Evolutionary conservation across 2,329 filamentous ascomycete genomes (phyloP).

Genomic region (Aspergillus glaucus): DNA sequence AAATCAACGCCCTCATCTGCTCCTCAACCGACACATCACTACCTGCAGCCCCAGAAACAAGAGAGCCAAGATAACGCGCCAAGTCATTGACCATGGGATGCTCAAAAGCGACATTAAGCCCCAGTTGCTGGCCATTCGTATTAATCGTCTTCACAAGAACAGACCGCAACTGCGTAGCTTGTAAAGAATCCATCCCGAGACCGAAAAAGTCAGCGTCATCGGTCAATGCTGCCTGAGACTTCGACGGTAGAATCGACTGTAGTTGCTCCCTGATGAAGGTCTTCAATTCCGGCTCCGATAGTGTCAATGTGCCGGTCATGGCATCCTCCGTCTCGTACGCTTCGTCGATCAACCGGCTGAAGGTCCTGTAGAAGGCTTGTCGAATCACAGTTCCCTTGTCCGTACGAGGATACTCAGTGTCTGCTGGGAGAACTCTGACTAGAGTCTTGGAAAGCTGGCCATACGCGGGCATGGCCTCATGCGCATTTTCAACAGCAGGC

Average conservation of each 20-base stretch:
- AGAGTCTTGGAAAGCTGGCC: slow-evolving; percentile 49
- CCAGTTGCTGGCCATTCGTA: slow-evolving; percentile 42
- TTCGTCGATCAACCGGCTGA: slow-evolving; percentile 41
- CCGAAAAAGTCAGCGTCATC: slow-evolving; percentile 53
- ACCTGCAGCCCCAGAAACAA: slow-evolving; percentile 31
- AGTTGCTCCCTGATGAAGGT: slow-evolving; percentile 30
- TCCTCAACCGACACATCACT: slow-evolving; percentile 31
- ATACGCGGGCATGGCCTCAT: slow-evolving; percentile 47
- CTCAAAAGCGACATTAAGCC: slow-evolving; percentile 56
- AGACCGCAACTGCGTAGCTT: slow-evolving; percentile 50
- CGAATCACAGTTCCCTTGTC: slow-evolving; percentile 54
- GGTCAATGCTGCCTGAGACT: slow-evolving; percentile 11
- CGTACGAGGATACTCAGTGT: slow-evolving; percentile 44
- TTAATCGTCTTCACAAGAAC: slow-evolving; percentile 47
- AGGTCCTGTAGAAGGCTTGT: slow-evolving; percentile 44
- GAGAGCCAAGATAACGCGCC: slow-evolving; percentile 37
- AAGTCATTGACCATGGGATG: slow-evolving; percentile 45
- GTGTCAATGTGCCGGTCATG: slow-evolving; percentile 15
- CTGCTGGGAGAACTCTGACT: slow-evolving; percentile 43
- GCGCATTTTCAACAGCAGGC: slow-evolving; percentile 47
- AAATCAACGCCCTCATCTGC: slow-evolving; percentile 43
- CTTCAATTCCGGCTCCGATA: slow-evolving; percentile 25
- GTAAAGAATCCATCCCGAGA: slow-evolving; percentile 53
- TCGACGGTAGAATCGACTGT: slow-evolving; percentile 16
- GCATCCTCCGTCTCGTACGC: slow-evolving; percentile 32